Conservation (phyloP, 1,284 basidiomycete species). For the Salmacisia buchloeana region DNA sequence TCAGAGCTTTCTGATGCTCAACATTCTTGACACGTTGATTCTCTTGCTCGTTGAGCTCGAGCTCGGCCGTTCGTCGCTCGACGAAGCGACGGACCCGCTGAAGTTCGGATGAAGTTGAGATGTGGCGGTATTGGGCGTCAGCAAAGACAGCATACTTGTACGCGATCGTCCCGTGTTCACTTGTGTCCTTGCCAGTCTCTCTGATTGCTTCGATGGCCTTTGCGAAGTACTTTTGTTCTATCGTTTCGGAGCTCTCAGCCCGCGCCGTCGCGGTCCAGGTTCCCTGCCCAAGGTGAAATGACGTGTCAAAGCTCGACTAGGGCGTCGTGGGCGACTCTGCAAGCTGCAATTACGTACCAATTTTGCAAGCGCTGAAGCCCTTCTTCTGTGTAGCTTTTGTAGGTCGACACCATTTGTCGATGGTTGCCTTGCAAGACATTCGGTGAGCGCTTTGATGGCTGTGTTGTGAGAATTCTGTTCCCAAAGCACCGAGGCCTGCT, state of each 20-base stretch:
- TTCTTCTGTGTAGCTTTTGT: slow-evolving; percentile 22
- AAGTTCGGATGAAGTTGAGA: slow-evolving; percentile 67
- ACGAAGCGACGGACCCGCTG: slow-evolving; percentile 67
- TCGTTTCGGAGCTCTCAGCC: slow-evolving; percentile 71
- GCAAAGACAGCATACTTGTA: slow-evolving; percentile 82
- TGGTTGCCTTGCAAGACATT: slow-evolving; percentile 17
- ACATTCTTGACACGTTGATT: slow-evolving; percentile 22
- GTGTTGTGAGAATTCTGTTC: slow-evolving; percentile 73
- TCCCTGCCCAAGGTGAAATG: slow-evolving; percentile 59
- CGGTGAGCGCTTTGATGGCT: slow-evolving; percentile 70
- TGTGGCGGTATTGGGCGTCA: slow-evolving; percentile 72
- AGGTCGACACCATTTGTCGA: neutral
- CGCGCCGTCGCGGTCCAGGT: slow-evolving; percentile 83
- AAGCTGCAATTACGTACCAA: slow-evolving; percentile 52
- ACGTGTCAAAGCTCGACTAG: slow-evolving; percentile 45
- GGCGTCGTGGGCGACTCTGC: slow-evolving; percentile 52
- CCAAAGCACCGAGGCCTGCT: slow-evolving; percentile 88
- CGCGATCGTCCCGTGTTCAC: slow-evolving; percentile 63
- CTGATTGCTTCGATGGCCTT: slow-evolving; percentile 55
- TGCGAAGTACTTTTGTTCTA: slow-evolving; percentile 66
- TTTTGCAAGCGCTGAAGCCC: slow-evolving; percentile 57
- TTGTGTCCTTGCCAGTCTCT: slow-evolving; percentile 11
- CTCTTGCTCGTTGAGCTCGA: slow-evolving; percentile 60
- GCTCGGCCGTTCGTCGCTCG: slow-evolving; percentile 64
- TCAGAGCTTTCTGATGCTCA: slow-evolving; percentile 17